phyloP scores from a whole-genome alignment of 2,329 filamentous ascomycete species.

The Aureobasidium sp. region DNA sequence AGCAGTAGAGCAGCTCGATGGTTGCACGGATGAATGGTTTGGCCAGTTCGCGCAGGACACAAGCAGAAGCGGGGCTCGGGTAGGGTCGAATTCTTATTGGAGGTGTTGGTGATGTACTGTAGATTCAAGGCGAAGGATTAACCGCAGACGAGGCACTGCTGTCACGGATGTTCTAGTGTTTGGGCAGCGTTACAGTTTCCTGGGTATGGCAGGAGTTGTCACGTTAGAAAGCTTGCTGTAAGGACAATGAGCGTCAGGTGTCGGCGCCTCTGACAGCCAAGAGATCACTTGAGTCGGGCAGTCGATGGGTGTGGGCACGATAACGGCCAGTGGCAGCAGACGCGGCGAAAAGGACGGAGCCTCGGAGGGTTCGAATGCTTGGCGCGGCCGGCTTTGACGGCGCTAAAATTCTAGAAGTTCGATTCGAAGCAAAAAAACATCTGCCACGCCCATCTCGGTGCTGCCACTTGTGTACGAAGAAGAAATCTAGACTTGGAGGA shows the following conservation, averaged over 20 bases:
- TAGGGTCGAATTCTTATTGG: conserved; percentile 12
- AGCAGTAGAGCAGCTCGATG: conserved; percentile 5
- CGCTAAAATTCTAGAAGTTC: conserved; percentile 14
- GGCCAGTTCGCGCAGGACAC: not conserved
- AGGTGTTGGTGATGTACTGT: conserved; percentile 11
- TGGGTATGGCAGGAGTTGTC: not conserved
- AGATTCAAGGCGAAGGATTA: conserved; percentile 12
- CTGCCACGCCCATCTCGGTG: conserved; percentile 8
- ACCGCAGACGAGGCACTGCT: conserved; percentile 2
- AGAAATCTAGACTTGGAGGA: not conserved
- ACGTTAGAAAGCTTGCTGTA: not conserved
- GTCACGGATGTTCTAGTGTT: not conserved
- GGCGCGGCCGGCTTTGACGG: conserved; percentile 9
- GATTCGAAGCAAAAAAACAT: conserved; percentile 15
- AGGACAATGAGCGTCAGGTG: not conserved
- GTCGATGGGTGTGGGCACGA: not conserved
- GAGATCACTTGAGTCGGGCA: not conserved
- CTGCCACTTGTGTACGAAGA: not conserved
- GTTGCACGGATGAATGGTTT: conserved; percentile 7
- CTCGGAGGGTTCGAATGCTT: not conserved
- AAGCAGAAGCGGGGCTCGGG: conserved; percentile 15
- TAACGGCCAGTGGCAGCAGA: not conserved
- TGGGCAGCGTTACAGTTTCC: not conserved
- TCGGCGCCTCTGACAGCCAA: not conserved
- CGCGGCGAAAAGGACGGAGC: conserved; percentile 4